Base-by-base conservation (phyloP, 2,329 filamentous ascomycete genomes). In the Shiraia bambusicola region DNA sequence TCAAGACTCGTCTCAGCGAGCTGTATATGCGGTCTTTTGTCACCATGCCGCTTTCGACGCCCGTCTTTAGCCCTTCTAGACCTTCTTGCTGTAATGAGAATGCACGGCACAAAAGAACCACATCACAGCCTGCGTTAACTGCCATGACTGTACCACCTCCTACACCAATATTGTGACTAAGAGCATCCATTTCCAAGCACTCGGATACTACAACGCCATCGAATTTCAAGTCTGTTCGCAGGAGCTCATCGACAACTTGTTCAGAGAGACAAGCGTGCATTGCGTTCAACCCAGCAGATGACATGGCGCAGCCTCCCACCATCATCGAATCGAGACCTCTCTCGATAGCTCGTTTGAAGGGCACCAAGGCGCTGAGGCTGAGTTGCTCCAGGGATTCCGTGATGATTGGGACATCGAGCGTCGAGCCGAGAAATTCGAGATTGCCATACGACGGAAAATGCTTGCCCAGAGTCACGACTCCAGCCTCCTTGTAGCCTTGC, bases 371-470 rank as follows among this genome's bases (percentile, higher is more conserved):
- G 57, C 86, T 94, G n/a, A 96, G 74, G 51, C 89, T 95, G 31
- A 97, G 76, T 59, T 95, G 91, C 63, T 96, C 92, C 10, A 96
- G 71, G 0, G 91, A 95, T 65, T 97, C 91, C 0, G 90, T 96
- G 56, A 97, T 96, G 47, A 95, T 93, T 11, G 92, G 92, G 22
- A 97, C 90, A 59, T 96, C 91, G 16, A 94, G 74, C 34, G 88
- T 91, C 4, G 90, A 95, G 10, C 90, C 91, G 2, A 95, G 80
- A 57, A 96, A 95, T 65, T 96, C 91, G 13, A 97, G 76, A 58
- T 95, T 96, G 24, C 92, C 92, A 61, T 96, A 97, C 0, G 90
- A 95, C 3, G 92, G 92, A 56, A 97, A 96, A 67, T 97, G 92
- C 67, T 97, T 97, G 42, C 92, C 92, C 61, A 93, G 90, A 0